Conservation (phyloP, 768 basidiomycete species). For the Mycena sanguinolenta region DNA sequence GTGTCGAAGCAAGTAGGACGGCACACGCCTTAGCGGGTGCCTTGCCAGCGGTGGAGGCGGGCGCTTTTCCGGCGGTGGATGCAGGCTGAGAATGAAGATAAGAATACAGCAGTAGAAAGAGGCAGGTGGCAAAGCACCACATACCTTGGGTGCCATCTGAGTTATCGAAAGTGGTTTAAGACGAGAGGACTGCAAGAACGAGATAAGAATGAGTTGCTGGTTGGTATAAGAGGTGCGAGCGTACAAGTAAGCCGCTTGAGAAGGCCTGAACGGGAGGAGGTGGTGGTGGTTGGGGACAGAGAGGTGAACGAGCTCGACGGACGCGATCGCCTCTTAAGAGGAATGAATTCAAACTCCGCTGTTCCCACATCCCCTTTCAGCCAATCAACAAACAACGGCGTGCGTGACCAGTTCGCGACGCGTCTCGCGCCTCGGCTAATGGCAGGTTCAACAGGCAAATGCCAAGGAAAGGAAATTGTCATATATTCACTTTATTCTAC, state of each 20-base stretch:
- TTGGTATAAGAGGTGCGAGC: slow-evolving; percentile 2
- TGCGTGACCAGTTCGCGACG: background rate
- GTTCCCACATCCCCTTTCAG: slow-evolving; percentile 16
- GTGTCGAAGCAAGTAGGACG: background rate
- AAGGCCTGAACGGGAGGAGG: slow-evolving; percentile 1
- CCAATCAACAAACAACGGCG: slow-evolving; percentile 24
- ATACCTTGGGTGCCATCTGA: slow-evolving; percentile 53
- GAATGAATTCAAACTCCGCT: slow-evolving; percentile 29
- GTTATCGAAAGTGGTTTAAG: slow-evolving; percentile 8
- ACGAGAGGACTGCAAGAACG: slow-evolving; percentile 17
- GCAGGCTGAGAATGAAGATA: slow-evolving; percentile 57
- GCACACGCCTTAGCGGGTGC: slow-evolving; percentile 67
- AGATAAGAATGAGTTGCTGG: slow-evolving; percentile 16
- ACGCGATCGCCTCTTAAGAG: slow-evolving; percentile 27
- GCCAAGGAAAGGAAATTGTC: background rate
- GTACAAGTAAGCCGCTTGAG: slow-evolving; percentile 14
- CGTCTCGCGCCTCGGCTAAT: slow-evolving; percentile 16
- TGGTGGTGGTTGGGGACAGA: slow-evolving; percentile 33
- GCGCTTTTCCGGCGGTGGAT: slow-evolving; percentile 83
- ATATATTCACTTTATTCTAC: background rate
- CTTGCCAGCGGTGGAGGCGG: slow-evolving; percentile 75
- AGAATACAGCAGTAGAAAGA: background rate
- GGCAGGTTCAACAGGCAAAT: background rate
- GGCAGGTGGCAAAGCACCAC: slow-evolving; percentile 11
- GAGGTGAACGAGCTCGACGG: slow-evolving; percentile 12